Evolutionary conservation across 495 filamentous ascomycete species (phyloP).

Genomic region (Acidomyces sp.): DNA sequence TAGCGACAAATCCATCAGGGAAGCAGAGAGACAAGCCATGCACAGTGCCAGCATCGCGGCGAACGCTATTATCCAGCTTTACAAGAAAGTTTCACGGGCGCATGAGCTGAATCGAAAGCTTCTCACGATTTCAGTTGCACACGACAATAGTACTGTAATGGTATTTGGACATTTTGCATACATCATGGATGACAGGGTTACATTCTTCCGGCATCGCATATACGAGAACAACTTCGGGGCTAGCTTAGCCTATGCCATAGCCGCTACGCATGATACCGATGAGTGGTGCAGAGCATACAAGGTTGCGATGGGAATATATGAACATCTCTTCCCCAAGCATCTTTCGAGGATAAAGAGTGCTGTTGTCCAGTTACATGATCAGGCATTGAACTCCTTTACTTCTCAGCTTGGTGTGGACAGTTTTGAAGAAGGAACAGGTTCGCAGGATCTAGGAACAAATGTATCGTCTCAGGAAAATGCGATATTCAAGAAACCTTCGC

Average conservation of each 20-base stretch:
- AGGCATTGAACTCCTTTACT: not conserved
- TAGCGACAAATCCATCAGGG: conserved; percentile 24
- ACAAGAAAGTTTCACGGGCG: conserved; percentile 22
- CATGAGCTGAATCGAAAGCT: conserved; percentile 31
- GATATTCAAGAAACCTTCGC: not conserved
- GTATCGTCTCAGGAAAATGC: not conserved
- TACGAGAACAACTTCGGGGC: not conserved
- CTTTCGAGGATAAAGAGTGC: not conserved
- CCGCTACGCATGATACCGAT: not conserved
- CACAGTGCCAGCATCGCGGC: conserved; percentile 28
- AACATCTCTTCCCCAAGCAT: not conserved
- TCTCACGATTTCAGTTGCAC: conserved; percentile 37
- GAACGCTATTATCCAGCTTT: conserved; percentile 24
- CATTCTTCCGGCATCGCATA: not conserved
- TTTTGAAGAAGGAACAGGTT: not conserved
- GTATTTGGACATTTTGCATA: conserved; percentile 15
- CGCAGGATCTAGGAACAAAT: not conserved
- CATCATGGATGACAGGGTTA: not conserved
- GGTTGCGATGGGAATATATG: not conserved
- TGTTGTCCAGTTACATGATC: not conserved
- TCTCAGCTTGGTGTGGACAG: not conserved
- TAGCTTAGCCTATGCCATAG: too few species aligned
- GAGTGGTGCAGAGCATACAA: not conserved
- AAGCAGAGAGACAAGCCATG: conserved; percentile 30
- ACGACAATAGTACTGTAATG: conserved; percentile 29